These are phyloP conservation scores for Trichomonascaceae sp. DNA, from an alignment of 1,139 yeast genomes.

Conservation along the genomic window DNA sequence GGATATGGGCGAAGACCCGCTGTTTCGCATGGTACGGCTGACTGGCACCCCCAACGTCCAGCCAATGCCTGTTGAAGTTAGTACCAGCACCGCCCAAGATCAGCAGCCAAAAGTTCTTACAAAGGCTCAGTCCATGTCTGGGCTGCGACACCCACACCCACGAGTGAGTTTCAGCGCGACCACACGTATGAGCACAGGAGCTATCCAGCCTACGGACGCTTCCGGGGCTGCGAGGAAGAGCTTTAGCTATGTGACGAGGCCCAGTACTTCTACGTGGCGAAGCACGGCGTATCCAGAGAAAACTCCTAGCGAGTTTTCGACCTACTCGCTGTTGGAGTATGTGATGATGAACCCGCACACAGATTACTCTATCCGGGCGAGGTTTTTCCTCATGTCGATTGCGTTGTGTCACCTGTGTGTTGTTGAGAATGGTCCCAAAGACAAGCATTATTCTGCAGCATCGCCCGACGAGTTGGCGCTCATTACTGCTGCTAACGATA, in stretches of 20 bases:
- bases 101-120: conserved; percentile 4
- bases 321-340: conserved; percentile 52
- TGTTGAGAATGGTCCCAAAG: conserved; percentile 26
- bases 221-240: neutral
- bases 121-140: neutral
- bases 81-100: neutral
- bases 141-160: neutral
- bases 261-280: conserved; percentile 17
- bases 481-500: conserved; percentile 85
- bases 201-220: neutral
- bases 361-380: conserved; percentile 56
- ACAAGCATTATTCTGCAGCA: conserved; percentile 61
- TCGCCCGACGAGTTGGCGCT: conserved; percentile 95
- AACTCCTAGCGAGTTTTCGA: conserved; percentile 31
- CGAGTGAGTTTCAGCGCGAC: neutral
- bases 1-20: neutral
- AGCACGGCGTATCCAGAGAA: conserved; percentile 26
- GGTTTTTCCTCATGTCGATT: conserved; percentile 63
- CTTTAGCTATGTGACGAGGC: neutral
- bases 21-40: neutral
- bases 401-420: conserved; percentile 86
- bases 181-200: neutral
- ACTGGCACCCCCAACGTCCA: conserved; percentile 32
- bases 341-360: conserved; percentile 62
- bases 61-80: conserved; percentile 1